Conservation (phyloP, 768 basidiomycete genomes). For the Mrakia frigida region DNA sequence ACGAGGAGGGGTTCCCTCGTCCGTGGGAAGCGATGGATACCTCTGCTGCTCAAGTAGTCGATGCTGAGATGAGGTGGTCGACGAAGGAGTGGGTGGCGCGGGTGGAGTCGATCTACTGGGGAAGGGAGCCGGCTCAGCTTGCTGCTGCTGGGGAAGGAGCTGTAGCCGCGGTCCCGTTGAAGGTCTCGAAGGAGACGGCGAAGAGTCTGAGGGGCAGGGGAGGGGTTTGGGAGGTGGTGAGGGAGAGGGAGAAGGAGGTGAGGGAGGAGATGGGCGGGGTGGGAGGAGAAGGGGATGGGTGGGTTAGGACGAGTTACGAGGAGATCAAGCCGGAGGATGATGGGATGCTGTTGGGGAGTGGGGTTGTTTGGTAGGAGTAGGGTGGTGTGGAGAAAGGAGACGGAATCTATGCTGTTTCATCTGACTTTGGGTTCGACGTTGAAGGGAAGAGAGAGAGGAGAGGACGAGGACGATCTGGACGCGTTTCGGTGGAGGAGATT, state of each 20-base stretch:
- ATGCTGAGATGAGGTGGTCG: constrained; percentile 65
- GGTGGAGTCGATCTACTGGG: constrained; percentile 82
- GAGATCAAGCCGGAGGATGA: constrained; percentile 26
- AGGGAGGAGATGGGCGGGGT: constrained; percentile 26
- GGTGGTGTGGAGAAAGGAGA: not conserved
- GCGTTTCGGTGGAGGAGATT: too few species aligned
- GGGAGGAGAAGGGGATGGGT: not conserved
- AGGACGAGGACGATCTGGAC: not conserved
- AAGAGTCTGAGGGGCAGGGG: not conserved
- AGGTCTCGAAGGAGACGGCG: constrained; percentile 1
- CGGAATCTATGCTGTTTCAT: not conserved
- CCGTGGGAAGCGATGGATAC: constrained; percentile 61
- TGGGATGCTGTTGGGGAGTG: constrained; percentile 25
- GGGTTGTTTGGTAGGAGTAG: constrained; percentile 25
- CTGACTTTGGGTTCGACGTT: not conserved
- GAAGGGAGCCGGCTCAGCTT: not conserved
- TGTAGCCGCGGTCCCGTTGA: not conserved
- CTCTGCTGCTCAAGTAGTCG: constrained; percentile 34
- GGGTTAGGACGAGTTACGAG: constrained; percentile 26
- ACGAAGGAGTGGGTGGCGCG: constrained; percentile 73
- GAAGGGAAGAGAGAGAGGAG: not conserved
- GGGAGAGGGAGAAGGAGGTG: constrained; percentile 19
- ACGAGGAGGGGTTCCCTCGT: constrained; percentile 64
- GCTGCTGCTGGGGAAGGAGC: not conserved
- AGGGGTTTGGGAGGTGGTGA: not conserved